These are phyloP conservation scores for Fistulinella cinereoalba DNA, from an alignment of 1,284 basidiomycete genomes.

Conservation along the genomic window DNA sequence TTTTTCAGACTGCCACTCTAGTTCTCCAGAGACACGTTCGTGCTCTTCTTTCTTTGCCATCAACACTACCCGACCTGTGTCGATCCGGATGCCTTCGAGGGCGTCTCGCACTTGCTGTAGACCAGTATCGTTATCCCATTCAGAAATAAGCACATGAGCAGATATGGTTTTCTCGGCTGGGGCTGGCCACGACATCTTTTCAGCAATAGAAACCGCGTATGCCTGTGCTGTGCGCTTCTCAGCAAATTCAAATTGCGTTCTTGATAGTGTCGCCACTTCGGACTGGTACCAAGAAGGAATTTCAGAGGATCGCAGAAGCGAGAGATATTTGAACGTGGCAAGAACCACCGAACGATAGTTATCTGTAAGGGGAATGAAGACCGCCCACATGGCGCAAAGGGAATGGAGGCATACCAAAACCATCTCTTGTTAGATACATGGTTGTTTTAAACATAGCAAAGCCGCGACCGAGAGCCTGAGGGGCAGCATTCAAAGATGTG, in stretches of 20 bases:
- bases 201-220: slow-evolving; percentile 79
- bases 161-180: slow-evolving; percentile 80
- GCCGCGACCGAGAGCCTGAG: slow-evolving; percentile 72
- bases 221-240: slow-evolving; percentile 82
- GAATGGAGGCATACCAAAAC: slow-evolving; percentile 63
- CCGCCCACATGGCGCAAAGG: slow-evolving; percentile 2
- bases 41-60: slow-evolving; percentile 75
- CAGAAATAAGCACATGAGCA: slow-evolving; percentile 71
- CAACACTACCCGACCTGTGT: slow-evolving; percentile 68
- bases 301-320: slow-evolving; percentile 69
- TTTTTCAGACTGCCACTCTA: slow-evolving; percentile 69
- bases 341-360: slow-evolving; percentile 77
- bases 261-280: slow-evolving; percentile 75
- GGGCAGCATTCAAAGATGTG: slow-evolving; percentile 74
- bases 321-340: slow-evolving; percentile 84
- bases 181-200: slow-evolving; percentile 76
- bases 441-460: slow-evolving; percentile 91
- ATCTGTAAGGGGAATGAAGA: slow-evolving; percentile 36
- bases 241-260: slow-evolving; percentile 83
- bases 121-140: slow-evolving; percentile 65
- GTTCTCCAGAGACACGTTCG: slow-evolving; percentile 47
- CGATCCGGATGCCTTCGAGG: slow-evolving; percentile 43
- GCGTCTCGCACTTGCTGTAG: slow-evolving; percentile 61
- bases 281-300: slow-evolving; percentile 76
- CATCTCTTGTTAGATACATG: slow-evolving; percentile 80